Evolutionary conservation across 331 rosid species (phyloP).

Genomic region (Spiraea crenata): DNA sequence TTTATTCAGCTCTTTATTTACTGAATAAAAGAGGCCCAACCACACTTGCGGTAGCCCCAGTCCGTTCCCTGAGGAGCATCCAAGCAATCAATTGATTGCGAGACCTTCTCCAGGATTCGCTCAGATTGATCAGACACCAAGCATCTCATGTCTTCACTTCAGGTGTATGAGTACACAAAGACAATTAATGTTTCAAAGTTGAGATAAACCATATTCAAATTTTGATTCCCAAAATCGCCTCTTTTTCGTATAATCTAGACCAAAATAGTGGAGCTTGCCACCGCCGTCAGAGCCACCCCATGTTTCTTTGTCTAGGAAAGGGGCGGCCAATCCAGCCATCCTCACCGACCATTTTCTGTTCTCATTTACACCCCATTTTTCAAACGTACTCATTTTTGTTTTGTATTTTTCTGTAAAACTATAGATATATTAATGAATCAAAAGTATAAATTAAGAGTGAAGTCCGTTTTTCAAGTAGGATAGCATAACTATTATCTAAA

Average conservation of each 20-base stretch:
- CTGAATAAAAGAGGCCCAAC: too few species aligned
- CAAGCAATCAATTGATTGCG: too few species aligned
- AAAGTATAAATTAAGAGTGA: too few species aligned
- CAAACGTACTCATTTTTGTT: too few species aligned
- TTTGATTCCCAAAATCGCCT: not conserved
- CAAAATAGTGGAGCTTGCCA: conserved; percentile 24
- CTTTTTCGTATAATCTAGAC: conserved; percentile 11
- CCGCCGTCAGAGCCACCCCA: conserved; percentile 31
- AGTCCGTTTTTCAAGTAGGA: too few species aligned
- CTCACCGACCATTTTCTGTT: conserved; percentile 33
- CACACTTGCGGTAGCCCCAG: too few species aligned
- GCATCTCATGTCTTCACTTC: conserved; percentile 18
- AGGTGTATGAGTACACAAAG: conserved; percentile 25
- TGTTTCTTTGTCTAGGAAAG: conserved; percentile 47
- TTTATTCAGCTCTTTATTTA: too few species aligned
- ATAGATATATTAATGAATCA: too few species aligned
- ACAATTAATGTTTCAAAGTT: conserved; percentile 26
- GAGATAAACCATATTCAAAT: not conserved
- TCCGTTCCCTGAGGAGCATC: too few species aligned
- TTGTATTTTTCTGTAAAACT: too few species aligned
- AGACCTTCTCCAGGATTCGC: too few species aligned
- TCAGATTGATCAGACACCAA: not conserved
- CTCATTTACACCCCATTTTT: not conserved
- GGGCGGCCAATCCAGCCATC: conserved; percentile 35
- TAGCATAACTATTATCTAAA: too few species aligned